Conservation (phyloP, 768 basidiomycete genomes). For the Lentinula sp. region DNA sequence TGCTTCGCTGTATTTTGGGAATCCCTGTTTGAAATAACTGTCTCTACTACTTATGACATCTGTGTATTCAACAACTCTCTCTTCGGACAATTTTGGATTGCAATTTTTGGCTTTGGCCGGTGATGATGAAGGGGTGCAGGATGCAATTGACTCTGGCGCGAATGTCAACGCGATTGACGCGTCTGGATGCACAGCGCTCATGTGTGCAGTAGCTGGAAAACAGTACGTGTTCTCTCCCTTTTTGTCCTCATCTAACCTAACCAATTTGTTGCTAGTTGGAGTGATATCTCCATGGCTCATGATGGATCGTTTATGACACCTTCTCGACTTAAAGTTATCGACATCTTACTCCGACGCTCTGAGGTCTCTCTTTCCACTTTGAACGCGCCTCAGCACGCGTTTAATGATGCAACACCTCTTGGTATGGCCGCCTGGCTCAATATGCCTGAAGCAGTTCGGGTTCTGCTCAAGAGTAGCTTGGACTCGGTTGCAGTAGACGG, state of each 20-base stretch:
- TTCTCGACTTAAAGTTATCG: constrained; percentile 52
- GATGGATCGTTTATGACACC: constrained; percentile 57
- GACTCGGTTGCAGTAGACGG: constrained; percentile 67
- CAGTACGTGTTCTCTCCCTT: constrained; percentile 36
- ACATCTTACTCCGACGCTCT: constrained; percentile 45
- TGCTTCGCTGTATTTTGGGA: neutral
- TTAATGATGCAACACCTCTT: constrained; percentile 71
- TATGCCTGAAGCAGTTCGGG: constrained; percentile 48
- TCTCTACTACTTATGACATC: constrained; percentile 5
- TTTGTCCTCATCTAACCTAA: constrained; percentile 2
- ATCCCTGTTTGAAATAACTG: neutral
- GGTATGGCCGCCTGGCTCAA: constrained; percentile 79
- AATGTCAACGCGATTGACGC: constrained; percentile 55
- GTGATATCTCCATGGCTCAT: constrained; percentile 59
- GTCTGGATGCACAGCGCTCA: constrained; percentile 55
- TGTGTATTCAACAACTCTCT: neutral
- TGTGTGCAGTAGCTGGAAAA: constrained; percentile 68
- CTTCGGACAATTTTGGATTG: constrained; percentile 1
- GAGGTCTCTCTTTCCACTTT: constrained; percentile 62
- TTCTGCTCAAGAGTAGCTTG: constrained; percentile 57
- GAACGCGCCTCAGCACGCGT: constrained; percentile 65
- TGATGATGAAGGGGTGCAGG: neutral
- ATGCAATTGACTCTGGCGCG: constrained; percentile 1
- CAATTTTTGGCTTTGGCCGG: neutral
- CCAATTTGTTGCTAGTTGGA: constrained; percentile 43